These are phyloP conservation scores for Crassisporium funariophilum DNA, from an alignment of 768 basidiomycete genomes.

Conservation along the genomic window DNA sequence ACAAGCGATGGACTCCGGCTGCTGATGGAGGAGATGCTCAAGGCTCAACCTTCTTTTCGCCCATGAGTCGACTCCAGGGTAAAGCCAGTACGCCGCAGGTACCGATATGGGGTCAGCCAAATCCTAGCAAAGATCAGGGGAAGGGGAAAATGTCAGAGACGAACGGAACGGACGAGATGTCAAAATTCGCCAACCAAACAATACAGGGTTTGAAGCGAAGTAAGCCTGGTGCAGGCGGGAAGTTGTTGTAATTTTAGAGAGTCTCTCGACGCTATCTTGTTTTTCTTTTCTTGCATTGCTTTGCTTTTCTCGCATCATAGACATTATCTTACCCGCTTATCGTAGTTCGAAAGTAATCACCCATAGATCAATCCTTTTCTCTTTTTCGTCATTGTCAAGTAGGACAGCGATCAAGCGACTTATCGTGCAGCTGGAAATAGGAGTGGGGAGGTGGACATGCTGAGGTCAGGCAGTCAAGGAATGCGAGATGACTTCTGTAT, in stretches of 20 bases:
- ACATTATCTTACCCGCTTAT: too few species aligned
- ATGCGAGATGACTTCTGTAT: too few species aligned
- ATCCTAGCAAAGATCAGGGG: constrained; percentile 12
- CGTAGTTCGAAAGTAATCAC: too few species aligned
- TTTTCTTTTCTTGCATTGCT: constrained; percentile 2
- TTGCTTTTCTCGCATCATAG: neutral
- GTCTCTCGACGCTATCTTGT: neutral
- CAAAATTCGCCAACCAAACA: constrained; percentile 6
- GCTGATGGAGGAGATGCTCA: constrained; percentile 9
- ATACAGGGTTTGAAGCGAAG: constrained; percentile 19
- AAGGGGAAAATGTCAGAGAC: constrained; percentile 8
- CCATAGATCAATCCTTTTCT: too few species aligned
- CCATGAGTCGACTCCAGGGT: constrained; percentile 2
- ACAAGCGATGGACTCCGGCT: constrained; percentile 9
- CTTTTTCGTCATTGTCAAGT: too few species aligned
- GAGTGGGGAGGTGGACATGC: too few species aligned
- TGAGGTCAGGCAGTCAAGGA: too few species aligned
- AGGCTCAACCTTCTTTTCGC: constrained; percentile 4
- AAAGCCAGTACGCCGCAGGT: constrained; percentile 6
- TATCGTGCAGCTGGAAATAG: too few species aligned
- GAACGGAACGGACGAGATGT: constrained; percentile 7
- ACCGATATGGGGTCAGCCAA: constrained; percentile 10
- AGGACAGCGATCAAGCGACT: too few species aligned
- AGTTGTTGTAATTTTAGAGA: constrained; percentile 11
- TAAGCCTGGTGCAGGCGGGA: constrained; percentile 17